Evolutionary conservation across 2,329 filamentous ascomycete genomes (phyloP).

Genomic region (Neurospora sp.): DNA sequence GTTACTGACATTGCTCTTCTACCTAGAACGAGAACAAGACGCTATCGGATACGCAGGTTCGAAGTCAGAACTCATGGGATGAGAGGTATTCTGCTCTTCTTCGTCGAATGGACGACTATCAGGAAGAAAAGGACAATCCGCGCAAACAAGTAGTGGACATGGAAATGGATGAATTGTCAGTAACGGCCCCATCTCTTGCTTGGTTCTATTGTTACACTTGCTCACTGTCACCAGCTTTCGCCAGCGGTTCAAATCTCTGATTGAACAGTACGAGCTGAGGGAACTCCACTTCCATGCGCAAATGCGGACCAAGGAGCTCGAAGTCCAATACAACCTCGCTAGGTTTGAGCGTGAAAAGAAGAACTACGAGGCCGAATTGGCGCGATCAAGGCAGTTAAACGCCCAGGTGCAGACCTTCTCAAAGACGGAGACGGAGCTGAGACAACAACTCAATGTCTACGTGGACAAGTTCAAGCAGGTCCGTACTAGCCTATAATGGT

Average conservation of each 20-base stretch:
- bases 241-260: slow-evolving; percentile 82
- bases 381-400: slow-evolving; percentile 75
- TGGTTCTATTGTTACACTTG: slow-evolving; percentile 8
- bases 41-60: slow-evolving; percentile 74
- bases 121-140: slow-evolving; percentile 76
- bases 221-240: slow-evolving; percentile 57
- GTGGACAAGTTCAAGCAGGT: slow-evolving; percentile 99
- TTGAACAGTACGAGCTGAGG: slow-evolving; percentile 92
- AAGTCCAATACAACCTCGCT: slow-evolving; percentile 85
- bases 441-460: slow-evolving; percentile 94
- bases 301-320: slow-evolving; percentile 87
- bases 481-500: slow-evolving; percentile 27
- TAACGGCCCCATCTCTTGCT: slow-evolving; percentile 11
- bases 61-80: slow-evolving; percentile 74
- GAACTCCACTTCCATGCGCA: slow-evolving; percentile 90
- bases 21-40: slow-evolving; percentile 82
- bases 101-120: slow-evolving; percentile 76
- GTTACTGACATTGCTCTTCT: neutral
- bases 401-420: slow-evolving; percentile 90
- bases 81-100: slow-evolving; percentile 73
- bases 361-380: slow-evolving; percentile 69
- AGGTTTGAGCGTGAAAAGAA: slow-evolving; percentile 87
- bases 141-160: slow-evolving; percentile 73
- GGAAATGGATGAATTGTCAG: slow-evolving; percentile 81
- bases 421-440: slow-evolving; percentile 86